phyloP scores from a whole-genome alignment of 1,284 basidiomycete genomes.

The Ganoderma sp. region DNA sequence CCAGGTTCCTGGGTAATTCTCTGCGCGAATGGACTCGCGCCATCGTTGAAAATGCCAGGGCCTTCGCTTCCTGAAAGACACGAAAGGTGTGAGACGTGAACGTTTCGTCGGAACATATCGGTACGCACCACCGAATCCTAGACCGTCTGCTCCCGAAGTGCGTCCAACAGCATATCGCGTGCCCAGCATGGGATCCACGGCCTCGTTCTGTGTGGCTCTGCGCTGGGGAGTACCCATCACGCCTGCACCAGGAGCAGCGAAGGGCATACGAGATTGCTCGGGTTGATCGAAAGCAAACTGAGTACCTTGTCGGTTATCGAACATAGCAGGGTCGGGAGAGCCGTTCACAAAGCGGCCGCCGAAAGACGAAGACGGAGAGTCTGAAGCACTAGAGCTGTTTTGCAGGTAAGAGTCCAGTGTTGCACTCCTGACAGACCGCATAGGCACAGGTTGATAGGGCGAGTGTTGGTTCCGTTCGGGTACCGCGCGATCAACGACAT shows the following conservation, averaged over 20 bases:
- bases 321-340: constrained; percentile 70
- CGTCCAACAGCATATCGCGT: constrained; percentile 23
- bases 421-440: constrained; percentile 58
- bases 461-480: constrained; percentile 48
- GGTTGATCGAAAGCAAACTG: constrained; percentile 47
- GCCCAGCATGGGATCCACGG: constrained; percentile 28
- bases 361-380: constrained; percentile 74
- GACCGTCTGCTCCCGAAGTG: constrained; percentile 24
- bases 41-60: constrained; percentile 20
- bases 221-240: constrained; percentile 29
- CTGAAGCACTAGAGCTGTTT: constrained; percentile 58
- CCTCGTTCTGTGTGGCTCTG: constrained; percentile 33
- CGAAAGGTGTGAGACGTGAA: neutral
- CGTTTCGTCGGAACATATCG: neutral
- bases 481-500: constrained; percentile 47
- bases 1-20: constrained; percentile 23
- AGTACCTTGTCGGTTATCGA: constrained; percentile 53
- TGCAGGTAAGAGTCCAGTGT: constrained; percentile 65
- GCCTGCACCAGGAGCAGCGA: constrained; percentile 22
- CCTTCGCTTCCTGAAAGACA: constrained; percentile 13
- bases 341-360: constrained; percentile 64
- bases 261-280: constrained; percentile 38
- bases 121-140: constrained; percentile 25
- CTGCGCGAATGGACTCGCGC: constrained; percentile 18
- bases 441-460: constrained; percentile 70